Conservation (phyloP, 2,329 filamentous ascomycete species). For the Tolypocladium ophioglossoides region DNA sequence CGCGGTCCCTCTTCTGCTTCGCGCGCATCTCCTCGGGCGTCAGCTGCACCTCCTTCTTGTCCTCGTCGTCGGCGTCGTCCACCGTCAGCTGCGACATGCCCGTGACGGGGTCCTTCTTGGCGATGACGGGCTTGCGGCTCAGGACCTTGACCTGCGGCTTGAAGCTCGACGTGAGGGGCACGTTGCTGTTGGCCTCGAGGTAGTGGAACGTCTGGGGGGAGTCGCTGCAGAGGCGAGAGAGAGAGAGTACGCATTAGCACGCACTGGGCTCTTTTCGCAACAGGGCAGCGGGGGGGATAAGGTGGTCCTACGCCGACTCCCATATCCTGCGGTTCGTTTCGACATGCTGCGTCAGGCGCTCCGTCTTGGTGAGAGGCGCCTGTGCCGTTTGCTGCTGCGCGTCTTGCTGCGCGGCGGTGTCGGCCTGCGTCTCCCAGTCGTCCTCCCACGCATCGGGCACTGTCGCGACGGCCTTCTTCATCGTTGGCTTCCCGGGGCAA, state of each 20-base stretch:
- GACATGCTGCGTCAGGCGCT: constrained; percentile 68
- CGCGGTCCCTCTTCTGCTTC: constrained; percentile 67
- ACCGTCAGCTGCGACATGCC: constrained; percentile 34
- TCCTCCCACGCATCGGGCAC: constrained; percentile 80
- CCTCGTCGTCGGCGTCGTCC: constrained; percentile 47
- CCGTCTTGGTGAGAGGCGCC: constrained; percentile 53
- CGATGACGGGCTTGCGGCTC: constrained; percentile 65
- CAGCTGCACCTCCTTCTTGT: constrained; percentile 50
- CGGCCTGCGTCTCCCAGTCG: constrained; percentile 76
- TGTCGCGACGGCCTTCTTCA: constrained; percentile 31
- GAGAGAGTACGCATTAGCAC: constrained; percentile 2
- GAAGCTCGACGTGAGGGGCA: constrained; percentile 56
- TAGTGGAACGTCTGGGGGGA: constrained; percentile 65
- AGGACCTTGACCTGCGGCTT: constrained; percentile 78
- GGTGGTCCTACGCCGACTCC: constrained; percentile 64
- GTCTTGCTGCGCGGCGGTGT: constrained; percentile 34
- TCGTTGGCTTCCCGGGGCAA: constrained; percentile 17
- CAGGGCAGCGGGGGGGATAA: background rate
- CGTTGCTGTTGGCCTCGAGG: constrained; percentile 51
- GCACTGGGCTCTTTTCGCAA: background rate
- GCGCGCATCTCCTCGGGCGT: constrained; percentile 68
- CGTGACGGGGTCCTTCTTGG: constrained; percentile 44
- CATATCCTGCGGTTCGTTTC: constrained; percentile 80
- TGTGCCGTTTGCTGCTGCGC: constrained; percentile 24
- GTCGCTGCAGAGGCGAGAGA: constrained; percentile 42